Evolutionary conservation across 345 rosid species (phyloP).

Genomic region (Camelina neglecta): DNA sequence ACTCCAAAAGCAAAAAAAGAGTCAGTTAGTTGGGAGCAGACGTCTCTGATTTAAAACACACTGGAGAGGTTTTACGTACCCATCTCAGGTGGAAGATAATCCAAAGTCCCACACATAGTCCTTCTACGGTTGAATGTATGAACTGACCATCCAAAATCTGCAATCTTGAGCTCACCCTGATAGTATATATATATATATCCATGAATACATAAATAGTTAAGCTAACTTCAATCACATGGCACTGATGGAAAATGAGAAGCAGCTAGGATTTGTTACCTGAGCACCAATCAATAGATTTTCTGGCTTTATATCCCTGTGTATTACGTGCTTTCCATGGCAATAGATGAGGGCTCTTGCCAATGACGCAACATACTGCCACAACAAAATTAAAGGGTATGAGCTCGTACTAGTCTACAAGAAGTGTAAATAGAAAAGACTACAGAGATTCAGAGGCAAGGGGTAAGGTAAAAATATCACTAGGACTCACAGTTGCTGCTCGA

Average conservation of each 20-base stretch:
- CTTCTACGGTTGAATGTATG: slow-evolving; percentile 92
- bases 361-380: slow-evolving; percentile 81
- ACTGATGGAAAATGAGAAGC: background rate
- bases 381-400: background rate
- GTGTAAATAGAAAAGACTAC: background rate
- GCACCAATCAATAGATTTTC: slow-evolving; percentile 88
- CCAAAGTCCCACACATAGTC: slow-evolving; percentile 97
- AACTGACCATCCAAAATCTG: slow-evolving; percentile 99
- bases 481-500: slow-evolving; percentile 88
- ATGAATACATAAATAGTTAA: background rate
- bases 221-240: slow-evolving; percentile 6
- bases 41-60: background rate
- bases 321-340: slow-evolving; percentile 98
- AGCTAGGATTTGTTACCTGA: slow-evolving; percentile 55
- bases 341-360: slow-evolving; percentile 95
- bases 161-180: slow-evolving; percentile 98
- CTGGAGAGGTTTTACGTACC: slow-evolving; percentile 46
- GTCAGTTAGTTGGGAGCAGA: background rate
- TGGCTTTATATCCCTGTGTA: slow-evolving; percentile 96
- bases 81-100: slow-evolving; percentile 99
- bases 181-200: background rate
- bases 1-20: background rate
- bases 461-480: background rate
- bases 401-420: background rate
- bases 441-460: background rate